Percentiles rank a stretch among this genome's conserved stretches.
Evolutionary conservation across 257 asterid species (phyloP).

Genomic region (Plantago major): DNA sequence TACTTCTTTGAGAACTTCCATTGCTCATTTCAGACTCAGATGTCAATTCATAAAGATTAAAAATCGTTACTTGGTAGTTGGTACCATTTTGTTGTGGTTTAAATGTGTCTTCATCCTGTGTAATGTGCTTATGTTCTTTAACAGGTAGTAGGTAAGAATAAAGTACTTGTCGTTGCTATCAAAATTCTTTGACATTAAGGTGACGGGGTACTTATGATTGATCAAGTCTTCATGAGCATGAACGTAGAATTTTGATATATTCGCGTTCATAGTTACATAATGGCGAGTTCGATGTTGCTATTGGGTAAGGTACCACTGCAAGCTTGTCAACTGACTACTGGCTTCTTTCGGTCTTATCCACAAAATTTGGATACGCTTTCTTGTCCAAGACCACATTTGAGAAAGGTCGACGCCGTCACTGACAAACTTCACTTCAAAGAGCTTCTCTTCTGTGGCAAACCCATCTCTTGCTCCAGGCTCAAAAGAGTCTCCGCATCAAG

Average conservation of each 20-base stretch:
- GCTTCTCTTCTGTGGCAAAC: slow-evolving; percentile 25
- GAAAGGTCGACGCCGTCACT: slow-evolving; percentile 9
- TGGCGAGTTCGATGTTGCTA: slow-evolving; percentile 29
- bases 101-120: too few relatives aligned
- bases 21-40: not conserved
- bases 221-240: not conserved
- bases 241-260: slow-evolving; percentile 1
- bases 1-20: not conserved
- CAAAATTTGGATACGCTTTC: slow-evolving; percentile 24
- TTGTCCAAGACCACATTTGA: slow-evolving; percentile 17
- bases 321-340: slow-evolving; percentile 27
- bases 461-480: slow-evolving; percentile 26
- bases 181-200: not conserved
- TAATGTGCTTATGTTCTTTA: slow-evolving; percentile 5
- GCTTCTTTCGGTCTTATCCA: slow-evolving; percentile 20
- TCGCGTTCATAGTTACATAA: not conserved
- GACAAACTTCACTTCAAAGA: slow-evolving; percentile 32
- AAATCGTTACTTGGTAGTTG: too few relatives aligned
- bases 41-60: not conserved
- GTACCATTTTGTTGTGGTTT: too few relatives aligned
- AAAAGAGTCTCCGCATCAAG: slow-evolving; percentile 35
- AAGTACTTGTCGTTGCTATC: not conserved
- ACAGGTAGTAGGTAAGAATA: slow-evolving; percentile 13
- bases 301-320: slow-evolving; percentile 36
- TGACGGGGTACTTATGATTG: not conserved